Evolutionary conservation across 805 yeast genomes (phyloP).

Genomic region (Sugiyamaella boreocaroliniensis): DNA sequence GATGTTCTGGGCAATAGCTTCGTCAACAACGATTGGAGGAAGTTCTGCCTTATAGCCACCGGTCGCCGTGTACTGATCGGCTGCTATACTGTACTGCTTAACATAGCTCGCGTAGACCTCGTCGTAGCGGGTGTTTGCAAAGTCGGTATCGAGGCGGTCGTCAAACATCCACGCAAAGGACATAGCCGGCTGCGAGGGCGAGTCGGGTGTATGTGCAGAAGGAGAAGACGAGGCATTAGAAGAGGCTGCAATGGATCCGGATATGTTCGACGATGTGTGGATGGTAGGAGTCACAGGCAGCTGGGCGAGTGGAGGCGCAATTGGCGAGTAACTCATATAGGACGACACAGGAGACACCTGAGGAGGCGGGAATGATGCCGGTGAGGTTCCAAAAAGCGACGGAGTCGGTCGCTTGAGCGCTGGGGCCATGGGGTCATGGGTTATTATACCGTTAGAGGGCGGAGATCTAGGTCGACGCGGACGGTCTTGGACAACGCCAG

Average conservation of each 20-base stretch:
- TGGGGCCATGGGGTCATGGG: background rate
- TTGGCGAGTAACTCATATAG: background rate
- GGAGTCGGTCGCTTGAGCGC: background rate
- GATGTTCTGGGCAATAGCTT: background rate
- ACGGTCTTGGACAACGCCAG: no score
- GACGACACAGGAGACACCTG: background rate
- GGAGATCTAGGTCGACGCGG: background rate
- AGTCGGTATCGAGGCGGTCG: conserved; percentile 18
- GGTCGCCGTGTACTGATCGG: conserved; percentile 1
- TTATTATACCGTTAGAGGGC: background rate
- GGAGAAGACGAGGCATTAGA: background rate
- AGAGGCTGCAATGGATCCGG: background rate
- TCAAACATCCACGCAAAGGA: conserved; percentile 28
- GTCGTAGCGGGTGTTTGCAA: conserved; percentile 24
- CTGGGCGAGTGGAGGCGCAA: background rate
- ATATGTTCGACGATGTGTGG: background rate
- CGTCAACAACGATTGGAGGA: conserved; percentile 3
- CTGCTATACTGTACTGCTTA: conserved; percentile 9
- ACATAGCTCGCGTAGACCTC: conserved; percentile 17
- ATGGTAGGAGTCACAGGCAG: background rate
- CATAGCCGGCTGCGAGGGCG: conserved; percentile 7
- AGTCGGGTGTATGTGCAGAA: background rate
- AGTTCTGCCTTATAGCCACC: background rate
- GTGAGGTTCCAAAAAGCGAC: background rate
- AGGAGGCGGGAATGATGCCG: background rate